Percentiles rank a stretch among this genome's conserved stretches.
Conservation (phyloP, 345 rosid species). For the rapeseed (Brassica napus) region DNA sequence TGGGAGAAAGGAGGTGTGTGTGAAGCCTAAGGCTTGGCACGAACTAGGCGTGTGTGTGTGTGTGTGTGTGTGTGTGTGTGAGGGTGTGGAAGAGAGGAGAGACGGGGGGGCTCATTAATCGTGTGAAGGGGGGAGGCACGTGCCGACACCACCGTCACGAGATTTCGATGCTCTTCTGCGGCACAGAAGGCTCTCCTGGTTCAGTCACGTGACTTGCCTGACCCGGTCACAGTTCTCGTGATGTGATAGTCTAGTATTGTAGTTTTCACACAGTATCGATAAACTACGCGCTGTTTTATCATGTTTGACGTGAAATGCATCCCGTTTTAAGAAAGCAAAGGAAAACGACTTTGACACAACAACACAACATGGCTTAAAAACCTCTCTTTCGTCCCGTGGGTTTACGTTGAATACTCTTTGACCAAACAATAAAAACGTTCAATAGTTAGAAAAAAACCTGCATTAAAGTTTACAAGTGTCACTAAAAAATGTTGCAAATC, state of each 20-base stretch:
- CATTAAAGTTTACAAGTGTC: no score
- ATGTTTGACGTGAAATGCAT: background rate
- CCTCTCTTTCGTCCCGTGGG: background rate
- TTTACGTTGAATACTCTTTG: background rate
- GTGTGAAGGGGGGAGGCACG: constrained; percentile 47
- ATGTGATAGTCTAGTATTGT: constrained; percentile 29
- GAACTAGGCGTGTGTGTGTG: constrained; percentile 69
- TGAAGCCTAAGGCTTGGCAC: constrained; percentile 61
- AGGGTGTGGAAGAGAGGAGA: constrained; percentile 6
- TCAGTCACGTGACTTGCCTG: constrained; percentile 41
- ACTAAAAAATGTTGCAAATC: background rate
- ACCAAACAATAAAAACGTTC: background rate
- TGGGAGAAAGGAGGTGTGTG: constrained; percentile 53
- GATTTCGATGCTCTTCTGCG: constrained; percentile 35
- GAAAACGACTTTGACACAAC: background rate
- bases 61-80: constrained; percentile 16
- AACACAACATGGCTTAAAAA: background rate
- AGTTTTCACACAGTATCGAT: background rate
- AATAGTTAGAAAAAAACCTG: no score
- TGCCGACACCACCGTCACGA: constrained; percentile 42
- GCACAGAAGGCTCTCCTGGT: constrained; percentile 18
- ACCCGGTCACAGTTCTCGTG: constrained; percentile 28
- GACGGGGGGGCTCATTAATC: constrained; percentile 28
- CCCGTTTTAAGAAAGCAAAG: background rate
- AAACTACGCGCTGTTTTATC: constrained; percentile 21